Conservation (phyloP, 192 early-diverging fungal species). For the Rhizoclosmatium globosum region DNA sequence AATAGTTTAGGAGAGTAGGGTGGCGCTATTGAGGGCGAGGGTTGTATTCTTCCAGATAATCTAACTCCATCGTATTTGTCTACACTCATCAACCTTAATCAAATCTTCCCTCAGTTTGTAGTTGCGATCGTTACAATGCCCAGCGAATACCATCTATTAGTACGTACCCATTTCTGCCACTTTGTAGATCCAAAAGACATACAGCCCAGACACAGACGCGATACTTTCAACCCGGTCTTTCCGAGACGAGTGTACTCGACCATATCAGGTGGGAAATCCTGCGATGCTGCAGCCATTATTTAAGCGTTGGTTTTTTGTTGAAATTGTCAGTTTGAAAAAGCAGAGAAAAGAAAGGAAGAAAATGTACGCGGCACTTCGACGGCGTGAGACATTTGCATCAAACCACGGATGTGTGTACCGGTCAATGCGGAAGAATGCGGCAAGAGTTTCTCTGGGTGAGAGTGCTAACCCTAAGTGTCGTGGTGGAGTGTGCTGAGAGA, state of each 20-base stretch:
- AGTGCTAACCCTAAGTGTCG: neutral
- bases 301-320: neutral
- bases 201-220: constrained; percentile 55
- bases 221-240: constrained; percentile 51
- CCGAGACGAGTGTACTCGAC: constrained; percentile 51
- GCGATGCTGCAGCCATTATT: constrained; percentile 18
- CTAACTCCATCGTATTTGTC: too few relatives aligned
- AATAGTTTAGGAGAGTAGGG: neutral
- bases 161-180: constrained; percentile 30
- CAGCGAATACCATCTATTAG: neutral
- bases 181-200: constrained; percentile 55
- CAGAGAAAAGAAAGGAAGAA: too few relatives aligned
- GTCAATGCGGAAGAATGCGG: neutral
- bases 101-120: too few relatives aligned
- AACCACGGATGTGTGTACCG: neutral
- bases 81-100: too few relatives aligned
- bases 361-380: neutral
- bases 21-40: neutral
- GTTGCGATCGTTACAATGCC: too few relatives aligned
- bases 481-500: neutral
- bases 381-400: neutral
- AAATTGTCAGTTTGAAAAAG: neutral
- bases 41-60: neutral
- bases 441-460: neutral
- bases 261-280: constrained; percentile 11